A percentile compares a stretch with the other conserved stretches of the same genome.
These are phyloP conservation scores for Priceomyces haplophilus DNA, from an alignment of 805 yeast genomes.

Conservation along the genomic window DNA sequence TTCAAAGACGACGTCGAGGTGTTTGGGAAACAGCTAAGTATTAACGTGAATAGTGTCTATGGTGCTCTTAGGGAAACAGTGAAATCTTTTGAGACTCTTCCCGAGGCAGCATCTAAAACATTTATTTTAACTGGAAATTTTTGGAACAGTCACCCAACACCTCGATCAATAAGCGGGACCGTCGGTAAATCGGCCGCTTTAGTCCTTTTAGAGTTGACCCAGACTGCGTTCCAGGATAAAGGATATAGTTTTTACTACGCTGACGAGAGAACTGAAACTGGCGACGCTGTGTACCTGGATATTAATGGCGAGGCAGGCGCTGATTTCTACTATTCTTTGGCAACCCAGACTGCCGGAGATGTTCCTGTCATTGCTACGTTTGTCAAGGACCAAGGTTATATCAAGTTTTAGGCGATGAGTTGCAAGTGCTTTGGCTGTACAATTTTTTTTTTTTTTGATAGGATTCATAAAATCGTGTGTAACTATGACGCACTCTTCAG, in stretches of 20 bases:
- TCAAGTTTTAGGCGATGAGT: no score
- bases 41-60: slow-evolving; percentile 2
- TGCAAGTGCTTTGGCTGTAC: no score
- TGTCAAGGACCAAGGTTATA: slow-evolving; percentile 4
- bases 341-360: not conserved
- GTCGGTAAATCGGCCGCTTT: not conserved
- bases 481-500: no score
- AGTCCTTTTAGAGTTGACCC: not conserved
- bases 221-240: not conserved
- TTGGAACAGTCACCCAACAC: not conserved
- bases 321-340: slow-evolving; percentile 1
- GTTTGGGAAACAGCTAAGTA: not conserved
- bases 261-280: slow-evolving; percentile 1
- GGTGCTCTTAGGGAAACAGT: slow-evolving; percentile 2
- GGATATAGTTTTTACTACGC: slow-evolving; percentile 4
- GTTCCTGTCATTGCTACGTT: slow-evolving; percentile 6
- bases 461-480: no score
- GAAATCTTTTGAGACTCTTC: slow-evolving; percentile 1
- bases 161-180: not conserved
- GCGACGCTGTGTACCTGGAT: slow-evolving; percentile 1
- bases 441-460: no score
- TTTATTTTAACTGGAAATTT: slow-evolving; percentile 3
- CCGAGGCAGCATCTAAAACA: not conserved
- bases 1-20: not conserved
- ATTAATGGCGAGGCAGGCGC: slow-evolving; percentile 3